Evolutionary conservation across 2,329 filamentous ascomycete species (phyloP).

Genomic region (Trichoderma sp.): DNA sequence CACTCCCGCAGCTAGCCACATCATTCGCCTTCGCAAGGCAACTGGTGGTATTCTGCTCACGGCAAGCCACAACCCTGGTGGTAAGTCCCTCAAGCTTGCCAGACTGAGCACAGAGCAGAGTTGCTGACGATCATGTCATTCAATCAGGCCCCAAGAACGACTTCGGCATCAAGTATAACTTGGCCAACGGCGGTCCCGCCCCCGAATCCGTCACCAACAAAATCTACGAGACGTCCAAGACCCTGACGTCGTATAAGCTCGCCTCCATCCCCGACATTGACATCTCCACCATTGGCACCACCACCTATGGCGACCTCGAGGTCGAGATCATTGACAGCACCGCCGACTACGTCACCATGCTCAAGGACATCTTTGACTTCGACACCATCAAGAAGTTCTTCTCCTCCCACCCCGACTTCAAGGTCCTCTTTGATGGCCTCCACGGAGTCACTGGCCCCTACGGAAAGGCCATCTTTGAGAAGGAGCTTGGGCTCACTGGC

Average conservation of each 20-base stretch:
- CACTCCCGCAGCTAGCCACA: slow-evolving; percentile 90
- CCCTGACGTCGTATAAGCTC: slow-evolving; percentile 87
- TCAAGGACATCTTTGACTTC: slow-evolving; percentile 99
- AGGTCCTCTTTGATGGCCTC: slow-evolving; percentile 92
- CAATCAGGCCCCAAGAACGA: slow-evolving; percentile 80
- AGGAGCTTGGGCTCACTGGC: slow-evolving; percentile 79
- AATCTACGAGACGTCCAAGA: slow-evolving; percentile 91
- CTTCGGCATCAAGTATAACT: slow-evolving; percentile 99
- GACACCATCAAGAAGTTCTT: slow-evolving; percentile 94
- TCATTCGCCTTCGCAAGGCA: slow-evolving; percentile 91
- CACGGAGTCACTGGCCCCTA: slow-evolving; percentile 95
- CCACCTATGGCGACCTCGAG: slow-evolving; percentile 81
- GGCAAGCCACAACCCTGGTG: slow-evolving; percentile 96
- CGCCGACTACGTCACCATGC: slow-evolving; percentile 86
- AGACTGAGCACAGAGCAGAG: neutral
- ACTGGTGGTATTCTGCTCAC: slow-evolving; percentile 96
- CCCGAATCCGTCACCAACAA: slow-evolving; percentile 97
- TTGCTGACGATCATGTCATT: neutral
- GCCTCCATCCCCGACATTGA: slow-evolving; percentile 83
- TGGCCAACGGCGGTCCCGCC: slow-evolving; percentile 91
- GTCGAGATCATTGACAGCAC: slow-evolving; percentile 95
- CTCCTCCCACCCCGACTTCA: slow-evolving; percentile 81
- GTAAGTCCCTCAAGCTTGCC: slow-evolving; percentile 48
- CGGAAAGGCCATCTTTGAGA: slow-evolving; percentile 89
- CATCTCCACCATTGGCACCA: slow-evolving; percentile 74